phyloP scores from a whole-genome alignment of 129 eudicot species.

The Silybum marianum region DNA sequence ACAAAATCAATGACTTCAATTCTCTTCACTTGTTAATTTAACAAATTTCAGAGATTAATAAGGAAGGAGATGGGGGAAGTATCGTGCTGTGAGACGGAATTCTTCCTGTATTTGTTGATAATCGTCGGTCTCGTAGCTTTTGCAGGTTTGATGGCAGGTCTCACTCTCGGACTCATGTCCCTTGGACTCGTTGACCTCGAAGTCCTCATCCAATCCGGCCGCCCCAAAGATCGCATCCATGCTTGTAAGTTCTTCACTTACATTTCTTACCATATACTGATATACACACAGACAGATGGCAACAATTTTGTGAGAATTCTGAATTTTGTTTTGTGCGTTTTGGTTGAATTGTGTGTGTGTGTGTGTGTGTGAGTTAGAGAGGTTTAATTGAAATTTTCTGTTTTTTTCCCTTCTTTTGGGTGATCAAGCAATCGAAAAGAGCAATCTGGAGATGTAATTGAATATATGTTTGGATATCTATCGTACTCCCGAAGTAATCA shows the following conservation, averaged over 20 bases:
- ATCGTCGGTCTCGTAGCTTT: conserved; percentile 69
- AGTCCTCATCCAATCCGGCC: conserved; percentile 92
- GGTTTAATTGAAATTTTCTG: conserved; percentile 1
- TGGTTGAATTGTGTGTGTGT: not conserved
- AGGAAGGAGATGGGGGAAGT: conserved; percentile 47
- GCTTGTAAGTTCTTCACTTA: conserved; percentile 55
- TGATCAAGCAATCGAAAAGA: not conserved
- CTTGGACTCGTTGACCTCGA: conserved; percentile 98
- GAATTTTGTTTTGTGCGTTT: too few relatives aligned
- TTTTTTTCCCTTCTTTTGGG: not conserved
- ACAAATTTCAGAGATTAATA: not conserved
- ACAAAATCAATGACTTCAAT: conserved; percentile 13
- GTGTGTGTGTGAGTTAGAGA: not conserved
- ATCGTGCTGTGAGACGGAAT: conserved; percentile 60
- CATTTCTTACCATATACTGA: not conserved
- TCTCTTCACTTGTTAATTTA: not conserved
- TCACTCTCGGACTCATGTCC: conserved; percentile 95
- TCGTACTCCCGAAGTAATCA: too few relatives aligned
- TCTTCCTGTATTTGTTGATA: conserved; percentile 46
- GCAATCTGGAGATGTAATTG: conserved; percentile 11
- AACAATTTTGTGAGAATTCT: not conserved
- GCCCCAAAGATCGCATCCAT: conserved; percentile 80
- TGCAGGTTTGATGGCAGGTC: conserved; percentile 98
- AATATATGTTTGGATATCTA: conserved; percentile 7
- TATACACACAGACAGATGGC: not conserved